Conservation (phyloP, 106 monocot genomes). For the Acorus calamus region DNA sequence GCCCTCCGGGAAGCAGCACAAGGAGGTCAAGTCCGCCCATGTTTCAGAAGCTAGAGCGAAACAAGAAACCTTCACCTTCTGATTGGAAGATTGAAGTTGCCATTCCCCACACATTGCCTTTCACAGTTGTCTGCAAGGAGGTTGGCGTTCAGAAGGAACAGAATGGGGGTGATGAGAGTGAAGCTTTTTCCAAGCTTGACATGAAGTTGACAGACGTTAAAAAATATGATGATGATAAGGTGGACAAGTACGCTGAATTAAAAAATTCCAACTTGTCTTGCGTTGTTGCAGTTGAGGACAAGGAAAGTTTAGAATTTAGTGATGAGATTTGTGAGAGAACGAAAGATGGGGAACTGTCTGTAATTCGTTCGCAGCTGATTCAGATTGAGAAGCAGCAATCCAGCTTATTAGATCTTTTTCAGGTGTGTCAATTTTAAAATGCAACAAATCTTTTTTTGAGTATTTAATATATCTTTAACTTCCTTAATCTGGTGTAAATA, state of each 20-base stretch:
- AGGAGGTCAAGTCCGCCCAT: constrained; percentile 20
- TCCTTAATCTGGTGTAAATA: background rate
- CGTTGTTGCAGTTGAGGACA: constrained; percentile 45
- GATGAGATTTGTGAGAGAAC: constrained; percentile 17
- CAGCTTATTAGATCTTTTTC: constrained; percentile 70
- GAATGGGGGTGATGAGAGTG: constrained; percentile 3
- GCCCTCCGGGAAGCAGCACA: constrained; percentile 15
- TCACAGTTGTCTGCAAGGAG: constrained; percentile 22
- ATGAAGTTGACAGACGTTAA: constrained; percentile 31
- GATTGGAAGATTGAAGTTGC: constrained; percentile 55
- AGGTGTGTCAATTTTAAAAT: constrained; percentile 39
- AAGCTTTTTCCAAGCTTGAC: constrained; percentile 23
- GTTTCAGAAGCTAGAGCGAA: constrained; percentile 16
- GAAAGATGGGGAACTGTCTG: constrained; percentile 50
- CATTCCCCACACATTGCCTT: constrained; percentile 19
- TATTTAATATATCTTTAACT: too few relatives aligned
- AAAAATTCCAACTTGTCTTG: constrained; percentile 22
- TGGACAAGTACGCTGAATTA: constrained; percentile 12
- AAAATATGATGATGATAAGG: constrained; percentile 41
- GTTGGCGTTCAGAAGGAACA: constrained; percentile 6
- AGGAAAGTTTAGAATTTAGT: constrained; percentile 22
- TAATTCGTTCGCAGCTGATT: constrained; percentile 71
- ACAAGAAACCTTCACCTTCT: constrained; percentile 7
- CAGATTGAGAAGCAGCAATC: constrained; percentile 96
- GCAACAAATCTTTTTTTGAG: background rate